Evolutionary conservation across 139 green algal genomes (phyloP).

Genomic region (Closterium sp.): DNA sequence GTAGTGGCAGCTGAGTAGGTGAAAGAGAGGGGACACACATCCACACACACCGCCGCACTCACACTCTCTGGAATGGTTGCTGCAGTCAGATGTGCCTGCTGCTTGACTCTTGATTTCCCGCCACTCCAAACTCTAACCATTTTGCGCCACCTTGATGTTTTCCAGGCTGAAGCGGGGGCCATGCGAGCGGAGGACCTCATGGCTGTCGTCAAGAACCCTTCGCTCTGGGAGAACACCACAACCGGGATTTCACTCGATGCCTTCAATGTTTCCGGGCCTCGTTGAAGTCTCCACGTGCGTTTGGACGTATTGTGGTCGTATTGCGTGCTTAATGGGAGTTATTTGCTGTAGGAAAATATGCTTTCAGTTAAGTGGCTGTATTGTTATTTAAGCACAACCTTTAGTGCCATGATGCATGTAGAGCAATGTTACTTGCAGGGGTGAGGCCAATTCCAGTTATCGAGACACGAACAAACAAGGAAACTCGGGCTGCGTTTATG

Average conservation of each 20-base stretch:
- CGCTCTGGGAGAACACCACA: constrained; percentile 2
- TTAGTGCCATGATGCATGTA: no score
- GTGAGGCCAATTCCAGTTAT: no score
- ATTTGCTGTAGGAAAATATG: not conserved
- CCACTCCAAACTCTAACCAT: not conserved
- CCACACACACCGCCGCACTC: not conserved
- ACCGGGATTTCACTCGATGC: not conserved
- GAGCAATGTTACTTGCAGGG: no score
- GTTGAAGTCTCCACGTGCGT: not conserved
- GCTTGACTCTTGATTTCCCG: not conserved
- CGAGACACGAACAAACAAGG: no score
- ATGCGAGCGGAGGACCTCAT: constrained; percentile 2
- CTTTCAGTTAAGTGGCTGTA: not conserved
- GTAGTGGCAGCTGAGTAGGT: not conserved
- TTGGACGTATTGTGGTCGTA: no score
- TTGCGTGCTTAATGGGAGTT: not conserved
- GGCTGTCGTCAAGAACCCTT: not conserved
- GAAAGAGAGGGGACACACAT: not conserved
- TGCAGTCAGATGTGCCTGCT: no score
- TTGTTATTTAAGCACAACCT: not conserved
- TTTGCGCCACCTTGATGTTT: not conserved
- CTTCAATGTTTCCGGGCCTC: not conserved
- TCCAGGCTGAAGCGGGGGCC: not conserved
- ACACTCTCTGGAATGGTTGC: no score
- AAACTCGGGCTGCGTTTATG: not conserved